Evolutionary conservation across 345 rosid genomes (phyloP).

Genomic region (Bruguiera gymnorhiza): DNA sequence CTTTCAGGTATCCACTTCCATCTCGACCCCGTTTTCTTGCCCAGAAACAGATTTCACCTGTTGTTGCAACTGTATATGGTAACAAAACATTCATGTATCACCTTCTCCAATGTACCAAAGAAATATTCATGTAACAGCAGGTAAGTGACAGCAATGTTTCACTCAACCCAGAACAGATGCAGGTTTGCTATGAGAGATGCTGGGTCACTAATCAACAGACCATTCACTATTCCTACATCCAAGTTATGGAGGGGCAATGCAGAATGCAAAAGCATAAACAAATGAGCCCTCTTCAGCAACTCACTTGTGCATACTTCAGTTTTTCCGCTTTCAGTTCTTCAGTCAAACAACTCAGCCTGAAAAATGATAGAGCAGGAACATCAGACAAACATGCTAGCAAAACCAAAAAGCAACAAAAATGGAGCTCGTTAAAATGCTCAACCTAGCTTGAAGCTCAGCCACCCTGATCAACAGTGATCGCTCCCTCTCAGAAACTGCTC

Average conservation of each 20-base stretch:
- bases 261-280: neutral
- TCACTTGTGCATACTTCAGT: conserved; percentile 64
- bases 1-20: conserved; percentile 38
- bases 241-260: neutral
- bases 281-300: conserved; percentile 16
- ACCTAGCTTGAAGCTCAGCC: conserved; percentile 77
- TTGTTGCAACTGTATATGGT: conserved; percentile 55
- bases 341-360: conserved; percentile 67
- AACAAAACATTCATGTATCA: conserved; percentile 2
- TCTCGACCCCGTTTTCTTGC: conserved; percentile 44
- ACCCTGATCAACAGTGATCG: conserved; percentile 54
- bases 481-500: conserved; percentile 66
- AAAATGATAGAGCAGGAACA: conserved; percentile 9
- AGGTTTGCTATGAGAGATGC: neutral
- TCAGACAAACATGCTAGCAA: conserved; percentile 12
- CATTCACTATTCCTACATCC: neutral
- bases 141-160: neutral
- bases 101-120: neutral
- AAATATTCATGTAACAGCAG: neutral
- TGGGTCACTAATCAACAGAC: neutral
- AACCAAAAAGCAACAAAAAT: conserved; percentile 7
- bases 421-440: neutral
- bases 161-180: neutral
- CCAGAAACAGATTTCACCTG: conserved; percentile 51
- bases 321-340: conserved; percentile 76